phyloP scores from a whole-genome alignment of 2,329 filamentous ascomycete species.

The Clathrospora elynae region DNA sequence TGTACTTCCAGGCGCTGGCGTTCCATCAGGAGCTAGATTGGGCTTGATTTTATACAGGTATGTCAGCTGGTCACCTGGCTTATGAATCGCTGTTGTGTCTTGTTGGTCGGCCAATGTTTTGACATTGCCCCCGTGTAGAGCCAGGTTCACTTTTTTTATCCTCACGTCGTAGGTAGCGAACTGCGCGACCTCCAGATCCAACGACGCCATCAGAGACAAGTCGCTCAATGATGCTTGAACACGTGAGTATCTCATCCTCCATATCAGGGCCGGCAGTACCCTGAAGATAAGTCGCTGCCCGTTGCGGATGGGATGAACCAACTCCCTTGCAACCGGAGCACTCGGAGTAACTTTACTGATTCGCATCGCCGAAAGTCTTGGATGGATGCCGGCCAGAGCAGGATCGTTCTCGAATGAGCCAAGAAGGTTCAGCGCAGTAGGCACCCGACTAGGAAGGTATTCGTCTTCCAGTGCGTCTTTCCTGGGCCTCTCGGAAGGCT shows the following conservation, averaged over 20 bases:
- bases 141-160: conserved; percentile 64
- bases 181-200: conserved; percentile 75
- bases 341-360: conserved; percentile 75
- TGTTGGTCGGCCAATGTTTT: conserved; percentile 55
- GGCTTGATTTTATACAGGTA: conserved; percentile 70
- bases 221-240: conserved; percentile 61
- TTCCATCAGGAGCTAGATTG: conserved; percentile 51
- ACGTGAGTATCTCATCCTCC: conserved; percentile 72
- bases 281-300: conserved; percentile 66
- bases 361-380: conserved; percentile 72
- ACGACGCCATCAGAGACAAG: conserved; percentile 66
- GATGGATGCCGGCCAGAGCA: conserved; percentile 64
- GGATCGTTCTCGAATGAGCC: conserved; percentile 73
- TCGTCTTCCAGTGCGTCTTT: conserved; percentile 58
- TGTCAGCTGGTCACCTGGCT: conserved; percentile 75
- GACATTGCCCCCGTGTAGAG: conserved; percentile 63
- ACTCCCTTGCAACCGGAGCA: conserved; percentile 63
- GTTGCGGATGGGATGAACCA: conserved; percentile 67
- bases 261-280: conserved; percentile 72
- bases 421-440: conserved; percentile 76
- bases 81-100: conserved; percentile 64
- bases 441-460: conserved; percentile 71
- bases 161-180: conserved; percentile 70
- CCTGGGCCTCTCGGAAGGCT: conserved; percentile 55
- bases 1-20: conserved; percentile 52